Evolutionary conservation across 2,329 filamentous ascomycete genomes (phyloP), one percentile per base, ranked within the genome.

Genomic region (Zasmidium citrigriseum): DNA sequence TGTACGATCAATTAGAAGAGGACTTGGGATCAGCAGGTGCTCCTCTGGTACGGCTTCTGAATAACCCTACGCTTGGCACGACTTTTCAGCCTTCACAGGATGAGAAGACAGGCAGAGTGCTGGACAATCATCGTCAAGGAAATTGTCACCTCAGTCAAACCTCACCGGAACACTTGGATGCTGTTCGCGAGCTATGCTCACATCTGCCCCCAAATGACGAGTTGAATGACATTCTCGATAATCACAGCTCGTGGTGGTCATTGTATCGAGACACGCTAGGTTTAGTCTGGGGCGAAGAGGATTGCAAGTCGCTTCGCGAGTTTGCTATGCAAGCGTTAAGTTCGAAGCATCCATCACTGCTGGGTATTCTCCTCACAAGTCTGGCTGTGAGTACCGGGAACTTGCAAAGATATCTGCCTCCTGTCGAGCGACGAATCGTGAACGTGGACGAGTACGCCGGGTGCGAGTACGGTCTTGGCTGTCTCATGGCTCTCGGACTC

Each of bases 401-500:
- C 12, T 47, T 45, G 38, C 53, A 55, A 27, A 59, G 44, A 20
- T 61, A 58, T 23, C 44, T 64, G 22, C 57, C 59, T 7, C 46
- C 59, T 11, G 61, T 64, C 10, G 61, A 64, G 41, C 23, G 47
- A 25, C 54, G 53, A 5, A 52, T 62, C 21, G 23, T 57, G 2
- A 55, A 58, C 27, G 27, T 54, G n/a, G 61, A 62, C 34, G 46
- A 59, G 16, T 56, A 58, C 48, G 59, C 59, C 14, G 55, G 46
- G 7, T 59, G 56, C 14, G 57, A 62, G 27, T 38, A 51, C 49
- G 59, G 61, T 14, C 49, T 62, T 4, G 57, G 55, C 23, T 54
- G 50, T 23, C 34, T 62, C n/a, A 64, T 64, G 59, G 57, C 59
- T 12, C 22, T 64, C n/a, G 61, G 61, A 3, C 20, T 60, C 18